Base-by-base conservation (phyloP, 2,329 filamentous ascomycete genomes). In the Cladosporium halotolerans region DNA sequence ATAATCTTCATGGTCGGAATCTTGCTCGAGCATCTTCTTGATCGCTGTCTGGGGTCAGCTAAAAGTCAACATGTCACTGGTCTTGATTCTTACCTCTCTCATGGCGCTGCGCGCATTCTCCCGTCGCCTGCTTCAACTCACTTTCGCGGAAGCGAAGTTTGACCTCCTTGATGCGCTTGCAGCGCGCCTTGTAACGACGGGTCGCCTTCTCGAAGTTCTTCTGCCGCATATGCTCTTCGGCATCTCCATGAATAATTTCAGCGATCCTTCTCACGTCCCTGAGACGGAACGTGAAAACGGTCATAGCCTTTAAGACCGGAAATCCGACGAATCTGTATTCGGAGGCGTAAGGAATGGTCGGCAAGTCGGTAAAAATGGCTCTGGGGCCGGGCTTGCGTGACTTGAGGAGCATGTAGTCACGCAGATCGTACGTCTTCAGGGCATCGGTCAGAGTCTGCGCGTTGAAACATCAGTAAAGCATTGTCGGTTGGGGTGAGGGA, bases 381-480 rank as follows among this genome's bases (percentile, higher is more conserved):
- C 54, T 43, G 3, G 55, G 55, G 11, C 57, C 57, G 9, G 57
- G 52, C 33, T 46, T 45, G n/a, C 57, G 54, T 4, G 57, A 49
- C 36, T 52, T 53, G 34, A 58, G 13, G 9, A 58, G 46, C 51
- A 57, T 56, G 36, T 54, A 58, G 33, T 53, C 54, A 9, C 52
- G 47, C 5, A 58, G 52, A 41, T 58, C 54, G 39, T 46, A 55
- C 4, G 23, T 5, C 40, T 31, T 34, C 3, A 53, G 13, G 9
- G 56, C 56, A 2, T 58, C 38, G 10, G 56, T 38, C 7, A 56
- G 52, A 6, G 28, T 53, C 56, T 58, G 34, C 2, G 14, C 3
- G 9, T 16, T 2, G 7, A 16, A 41, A 39, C 47, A 46, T 40
- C 28, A 28, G 14, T 28, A 28, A 28, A 28, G 4, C 23, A 28